A percentile compares a stretch with the other conserved stretches of the same genome.
Conservation (phyloP, 108 stramenopile species). For the Cyclostephanos tholiformis region DNA sequence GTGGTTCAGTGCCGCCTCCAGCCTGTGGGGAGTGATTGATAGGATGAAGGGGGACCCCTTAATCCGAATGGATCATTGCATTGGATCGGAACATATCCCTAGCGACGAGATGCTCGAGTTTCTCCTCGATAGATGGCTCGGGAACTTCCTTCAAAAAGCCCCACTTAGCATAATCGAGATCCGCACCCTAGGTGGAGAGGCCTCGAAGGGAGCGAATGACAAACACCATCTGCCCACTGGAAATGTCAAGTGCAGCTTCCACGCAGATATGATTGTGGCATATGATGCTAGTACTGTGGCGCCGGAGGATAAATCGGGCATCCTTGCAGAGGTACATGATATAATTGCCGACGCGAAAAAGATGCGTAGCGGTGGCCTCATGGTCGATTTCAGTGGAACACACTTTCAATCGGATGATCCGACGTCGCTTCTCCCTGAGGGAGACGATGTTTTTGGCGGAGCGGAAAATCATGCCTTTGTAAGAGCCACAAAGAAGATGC, state of each 20-base stretch:
- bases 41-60: conserved; percentile 30
- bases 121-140: conserved; percentile 17
- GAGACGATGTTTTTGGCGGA: conserved; percentile 28
- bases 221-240: neutral
- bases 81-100: conserved; percentile 17
- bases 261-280: conserved; percentile 30
- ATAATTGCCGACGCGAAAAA: conserved; percentile 15
- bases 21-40: conserved; percentile 22
- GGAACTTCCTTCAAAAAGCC: conserved; percentile 23
- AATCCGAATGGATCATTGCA: conserved; percentile 29
- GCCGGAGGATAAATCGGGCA: conserved; percentile 13
- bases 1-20: conserved; percentile 31
- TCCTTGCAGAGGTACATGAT: conserved; percentile 12
- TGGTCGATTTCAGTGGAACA: conserved; percentile 32
- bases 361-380: neutral
- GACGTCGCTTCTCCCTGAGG: neutral
- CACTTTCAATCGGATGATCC: conserved; percentile 30
- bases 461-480: conserved; percentile 19
- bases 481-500: neutral
- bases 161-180: conserved; percentile 23
- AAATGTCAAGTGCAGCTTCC: conserved; percentile 17
- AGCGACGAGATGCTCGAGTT: conserved; percentile 22
- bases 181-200: conserved; percentile 24
- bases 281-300: conserved; percentile 15
- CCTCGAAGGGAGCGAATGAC: neutral